These are phyloP conservation scores for Crithidia thermophila DNA, from an alignment of 208 protist species.

Conservation along the genomic window DNA sequence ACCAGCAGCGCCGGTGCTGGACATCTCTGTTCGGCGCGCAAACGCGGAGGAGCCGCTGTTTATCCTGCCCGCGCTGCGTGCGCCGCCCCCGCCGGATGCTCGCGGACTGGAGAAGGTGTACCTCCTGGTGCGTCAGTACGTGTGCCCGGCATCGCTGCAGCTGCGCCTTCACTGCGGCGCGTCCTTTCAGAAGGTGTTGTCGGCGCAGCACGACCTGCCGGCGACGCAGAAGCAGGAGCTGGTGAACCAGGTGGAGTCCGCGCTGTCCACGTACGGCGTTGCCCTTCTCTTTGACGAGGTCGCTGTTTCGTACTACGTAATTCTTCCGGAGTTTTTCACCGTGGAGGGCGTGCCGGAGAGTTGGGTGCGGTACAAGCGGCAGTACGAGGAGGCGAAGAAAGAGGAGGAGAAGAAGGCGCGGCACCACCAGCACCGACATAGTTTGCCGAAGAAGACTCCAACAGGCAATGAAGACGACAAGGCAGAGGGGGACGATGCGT, in stretches of 20 bases:
- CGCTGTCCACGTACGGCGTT: conserved; percentile 33
- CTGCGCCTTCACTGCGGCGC: conserved; percentile 44
- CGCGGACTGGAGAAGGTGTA: not conserved
- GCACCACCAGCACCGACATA: not conserved
- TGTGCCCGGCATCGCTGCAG: conserved; percentile 6
- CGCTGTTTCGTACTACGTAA: conserved; percentile 34
- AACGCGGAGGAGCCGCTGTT: conserved; percentile 37
- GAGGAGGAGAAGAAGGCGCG: not conserved
- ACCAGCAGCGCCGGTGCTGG: conserved; percentile 14
- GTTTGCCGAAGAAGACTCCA: too few relatives aligned
- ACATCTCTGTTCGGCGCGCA: conserved; percentile 25
- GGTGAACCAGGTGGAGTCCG: conserved; percentile 31
- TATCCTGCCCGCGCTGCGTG: conserved; percentile 28
- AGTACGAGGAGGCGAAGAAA: not conserved
- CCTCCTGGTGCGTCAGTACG: conserved; percentile 7
- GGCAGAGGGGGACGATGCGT: not conserved
- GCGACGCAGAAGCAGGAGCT: conserved; percentile 27
- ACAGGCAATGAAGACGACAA: too few relatives aligned
- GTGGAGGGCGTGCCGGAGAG: conserved; percentile 37
- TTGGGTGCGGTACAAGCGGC: conserved; percentile 32
- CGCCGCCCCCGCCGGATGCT: not conserved
- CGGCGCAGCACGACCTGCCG: conserved; percentile 5
- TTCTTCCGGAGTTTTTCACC: conserved; percentile 47
- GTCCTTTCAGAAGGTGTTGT: conserved; percentile 33
- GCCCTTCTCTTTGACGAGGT: conserved; percentile 43